Base-by-base conservation (phyloP, 2,329 filamentous ascomycete species). In the Beauveria varroae region DNA sequence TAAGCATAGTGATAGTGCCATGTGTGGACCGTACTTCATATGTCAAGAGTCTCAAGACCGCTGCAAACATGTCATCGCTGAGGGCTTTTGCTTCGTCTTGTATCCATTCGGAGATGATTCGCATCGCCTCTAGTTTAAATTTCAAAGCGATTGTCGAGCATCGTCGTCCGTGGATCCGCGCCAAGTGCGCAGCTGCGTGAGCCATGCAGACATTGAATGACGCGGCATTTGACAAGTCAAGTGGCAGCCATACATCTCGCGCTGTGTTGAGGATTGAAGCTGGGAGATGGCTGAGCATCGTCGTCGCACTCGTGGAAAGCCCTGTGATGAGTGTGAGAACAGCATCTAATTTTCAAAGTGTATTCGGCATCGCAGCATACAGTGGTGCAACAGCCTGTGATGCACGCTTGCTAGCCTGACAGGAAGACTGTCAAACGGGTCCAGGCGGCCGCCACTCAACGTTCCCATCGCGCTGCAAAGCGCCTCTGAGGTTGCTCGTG, bases 191-290 rank as follows among this genome's bases (percentile, higher is more conserved):
- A 1, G 74, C 74, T 2, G 75, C 71, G 58, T 76, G 75, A 1
- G 75, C 74, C 72, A 76, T 75, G 43, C 76, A 71, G 20, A 68
- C 69, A 43, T 76, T 75, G 63, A 76, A 76, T 2, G 73, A 75
- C 5, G 74, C 72, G 3, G 73, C 69, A 60, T 76, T 76, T 6
- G 74, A 76, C n/a, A 76, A 64, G 53, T 76, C 74, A 1, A 76
- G 62, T 0, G 75, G 73, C 24, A 74, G 66, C 73, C 74, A 76
- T 28, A 76, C 72, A 52, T 76, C 74, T 16, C 69, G 70, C 73
- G 76, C 75, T 0, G 74, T 70, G 59, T 74, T 73, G 55, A 76
- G 75, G 6, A 57, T 65, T 16, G 64, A 64, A 20, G 65, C 66
- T 22, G 65, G 54, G 2, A 69, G 28, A 2, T 68, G 59, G 37